A percentile compares a stretch with the other conserved stretches of the same genome.
Conservation (phyloP, 2,329 filamentous ascomycete species). For the Fusarium vanettenii region DNA sequence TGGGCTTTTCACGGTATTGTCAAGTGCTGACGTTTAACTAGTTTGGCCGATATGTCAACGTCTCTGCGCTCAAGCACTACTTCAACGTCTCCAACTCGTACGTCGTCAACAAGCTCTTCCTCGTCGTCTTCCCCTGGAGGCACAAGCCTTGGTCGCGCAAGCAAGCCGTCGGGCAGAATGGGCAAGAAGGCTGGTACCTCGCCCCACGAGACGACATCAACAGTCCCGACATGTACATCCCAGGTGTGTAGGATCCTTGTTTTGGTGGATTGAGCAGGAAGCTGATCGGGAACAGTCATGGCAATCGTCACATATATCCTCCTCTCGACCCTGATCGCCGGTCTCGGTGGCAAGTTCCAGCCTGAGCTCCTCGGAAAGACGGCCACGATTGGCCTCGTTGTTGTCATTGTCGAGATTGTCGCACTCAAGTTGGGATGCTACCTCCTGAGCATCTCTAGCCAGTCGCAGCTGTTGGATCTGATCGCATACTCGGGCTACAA, state of each 20-base stretch:
- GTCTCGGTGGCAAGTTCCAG: slow-evolving; percentile 90
- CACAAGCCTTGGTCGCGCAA: slow-evolving; percentile 98
- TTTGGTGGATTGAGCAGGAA: not conserved
- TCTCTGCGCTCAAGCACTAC: slow-evolving; percentile 95
- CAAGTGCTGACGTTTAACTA: slow-evolving; percentile 41
- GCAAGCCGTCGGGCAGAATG: slow-evolving; percentile 77
- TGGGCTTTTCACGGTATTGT: not conserved
- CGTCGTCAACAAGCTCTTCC: slow-evolving; percentile 90
- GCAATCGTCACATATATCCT: slow-evolving; percentile 97
- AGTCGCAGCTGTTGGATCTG: slow-evolving; percentile 91
- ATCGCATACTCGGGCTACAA: slow-evolving; percentile 99
- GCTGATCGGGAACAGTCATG: slow-evolving; percentile 72
- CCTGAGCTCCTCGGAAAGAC: slow-evolving; percentile 93
- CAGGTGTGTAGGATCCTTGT: slow-evolving; percentile 56
- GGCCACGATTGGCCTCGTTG: slow-evolving; percentile 83
- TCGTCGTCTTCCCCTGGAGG: slow-evolving; percentile 97
- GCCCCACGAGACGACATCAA: slow-evolving; percentile 96
- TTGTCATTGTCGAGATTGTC: slow-evolving; percentile 90
- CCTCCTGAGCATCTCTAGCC: slow-evolving; percentile 91
- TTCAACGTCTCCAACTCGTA: slow-evolving; percentile 99
- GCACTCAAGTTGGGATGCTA: slow-evolving; percentile 93
- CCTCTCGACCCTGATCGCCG: slow-evolving; percentile 89
- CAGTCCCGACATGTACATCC: slow-evolving; percentile 99
- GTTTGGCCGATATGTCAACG: slow-evolving; percentile 83
- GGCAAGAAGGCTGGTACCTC: slow-evolving; percentile 82